These are phyloP conservation scores for Discostella stelligeroides DNA, from an alignment of 108 stramenopile genomes.

Conservation along the genomic window DNA sequence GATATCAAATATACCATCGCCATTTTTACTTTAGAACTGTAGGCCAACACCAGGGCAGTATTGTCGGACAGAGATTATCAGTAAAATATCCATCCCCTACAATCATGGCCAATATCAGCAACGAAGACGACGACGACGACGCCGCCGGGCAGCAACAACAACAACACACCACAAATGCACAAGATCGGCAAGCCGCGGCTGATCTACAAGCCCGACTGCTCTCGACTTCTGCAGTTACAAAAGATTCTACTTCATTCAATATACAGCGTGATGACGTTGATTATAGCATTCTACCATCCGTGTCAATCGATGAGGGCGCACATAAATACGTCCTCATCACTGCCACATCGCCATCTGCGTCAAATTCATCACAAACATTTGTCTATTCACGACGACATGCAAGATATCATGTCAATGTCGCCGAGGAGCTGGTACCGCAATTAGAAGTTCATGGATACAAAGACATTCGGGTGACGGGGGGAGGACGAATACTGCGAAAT, in stretches of 20 bases:
- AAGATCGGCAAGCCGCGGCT: conserved; percentile 75
- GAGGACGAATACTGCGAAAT: conserved; percentile 70
- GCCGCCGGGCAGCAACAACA: not conserved
- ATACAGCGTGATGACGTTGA: conserved; percentile 2
- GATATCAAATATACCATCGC: no score
- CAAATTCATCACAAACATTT: conserved; percentile 38
- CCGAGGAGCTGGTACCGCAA: conserved; percentile 64
- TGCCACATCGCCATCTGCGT: conserved; percentile 44
- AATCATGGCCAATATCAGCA: no score
- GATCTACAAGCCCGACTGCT: conserved; percentile 58
- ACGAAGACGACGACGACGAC: not conserved
- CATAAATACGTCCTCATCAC: conserved; percentile 84
- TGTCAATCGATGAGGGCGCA: conserved; percentile 67
- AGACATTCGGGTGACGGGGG: conserved; percentile 71
- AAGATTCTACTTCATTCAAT: not conserved
- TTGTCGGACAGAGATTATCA: no score
- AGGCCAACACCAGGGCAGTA: no score
- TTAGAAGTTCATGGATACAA: conserved; percentile 63
- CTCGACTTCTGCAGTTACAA: not conserved
- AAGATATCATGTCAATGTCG: conserved; percentile 77
- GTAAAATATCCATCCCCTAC: no score
- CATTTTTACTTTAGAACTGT: no score
- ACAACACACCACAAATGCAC: conserved; percentile 68
- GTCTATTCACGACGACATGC: conserved; percentile 66
- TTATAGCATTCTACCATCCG: conserved; percentile 49